A percentile compares a stretch with the other conserved stretches of the same genome.
Evolutionary conservation across 2,329 filamentous ascomycete species (phyloP).

Genomic region (Ceratocystis harringtonii): DNA sequence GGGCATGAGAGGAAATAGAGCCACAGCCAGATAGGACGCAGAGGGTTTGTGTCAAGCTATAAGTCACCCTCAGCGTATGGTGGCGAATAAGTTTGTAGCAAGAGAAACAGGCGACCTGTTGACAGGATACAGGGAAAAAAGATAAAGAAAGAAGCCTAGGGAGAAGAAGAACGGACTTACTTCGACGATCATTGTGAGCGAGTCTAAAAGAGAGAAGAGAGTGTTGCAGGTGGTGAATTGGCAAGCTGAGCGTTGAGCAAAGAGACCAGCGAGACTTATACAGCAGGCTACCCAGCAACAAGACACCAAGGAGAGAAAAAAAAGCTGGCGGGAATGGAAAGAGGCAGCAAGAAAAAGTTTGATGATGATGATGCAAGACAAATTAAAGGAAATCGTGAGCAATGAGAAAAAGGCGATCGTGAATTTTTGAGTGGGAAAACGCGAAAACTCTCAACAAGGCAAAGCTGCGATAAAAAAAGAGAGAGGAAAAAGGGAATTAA

Average conservation of each 20-base stretch:
- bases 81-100: neutral
- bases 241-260: neutral
- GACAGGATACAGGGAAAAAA: neutral
- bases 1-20: neutral
- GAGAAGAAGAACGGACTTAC: slow-evolving; percentile 19
- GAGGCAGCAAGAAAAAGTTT: neutral
- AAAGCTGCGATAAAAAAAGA: neutral
- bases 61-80: neutral
- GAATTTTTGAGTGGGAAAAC: neutral
- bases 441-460: neutral
- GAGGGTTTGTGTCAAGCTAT: neutral
- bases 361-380: slow-evolving; percentile 15
- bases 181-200: slow-evolving; percentile 24
- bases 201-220: neutral
- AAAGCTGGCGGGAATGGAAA: neutral
- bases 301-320: neutral
- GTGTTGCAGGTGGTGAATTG: neutral
- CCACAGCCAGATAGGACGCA: neutral
- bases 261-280: slow-evolving; percentile 9
- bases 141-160: slow-evolving; percentile 13
- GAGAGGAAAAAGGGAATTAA: neutral
- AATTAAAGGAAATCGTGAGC: slow-evolving; percentile 8
- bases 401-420: neutral
- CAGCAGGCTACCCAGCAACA: neutral
- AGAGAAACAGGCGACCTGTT: neutral